Conservation (phyloP, 371 early-diverging fungal genomes). For the Saksenaea oblongispora region DNA sequence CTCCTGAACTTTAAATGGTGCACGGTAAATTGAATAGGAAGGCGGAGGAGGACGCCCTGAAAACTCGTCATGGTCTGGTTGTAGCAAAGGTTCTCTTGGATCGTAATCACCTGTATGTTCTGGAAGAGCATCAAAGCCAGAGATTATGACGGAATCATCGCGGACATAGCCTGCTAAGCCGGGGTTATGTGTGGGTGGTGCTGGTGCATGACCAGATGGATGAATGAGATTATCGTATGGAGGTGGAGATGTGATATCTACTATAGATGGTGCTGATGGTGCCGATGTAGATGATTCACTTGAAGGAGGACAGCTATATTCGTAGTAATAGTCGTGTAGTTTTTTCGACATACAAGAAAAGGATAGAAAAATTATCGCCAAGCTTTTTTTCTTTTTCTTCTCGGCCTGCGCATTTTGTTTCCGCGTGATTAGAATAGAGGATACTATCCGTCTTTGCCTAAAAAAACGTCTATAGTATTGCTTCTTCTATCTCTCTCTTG, state of each 20-base stretch:
- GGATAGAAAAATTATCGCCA: background rate
- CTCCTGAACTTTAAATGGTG: slow-evolving; percentile 17
- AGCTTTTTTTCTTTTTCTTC: background rate
- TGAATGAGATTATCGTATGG: slow-evolving; percentile 25
- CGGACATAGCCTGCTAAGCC: slow-evolving; percentile 16
- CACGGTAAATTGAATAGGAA: slow-evolving; percentile 36
- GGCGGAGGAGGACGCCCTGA: slow-evolving; percentile 45
- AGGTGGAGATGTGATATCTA: slow-evolving; percentile 20
- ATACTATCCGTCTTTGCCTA: too few species aligned
- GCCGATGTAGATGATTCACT: slow-evolving; percentile 11
- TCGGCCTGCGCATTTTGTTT: background rate
- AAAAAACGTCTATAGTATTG: too few species aligned
- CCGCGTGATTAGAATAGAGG: background rate
- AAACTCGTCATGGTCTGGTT: slow-evolving; percentile 19
- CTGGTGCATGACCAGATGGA: slow-evolving; percentile 10
- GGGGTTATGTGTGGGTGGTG: slow-evolving; percentile 12
- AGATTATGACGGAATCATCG: slow-evolving; percentile 11
- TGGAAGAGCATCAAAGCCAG: slow-evolving; percentile 6
- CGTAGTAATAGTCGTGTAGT: slow-evolving; percentile 30
- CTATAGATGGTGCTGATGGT: slow-evolving; percentile 14
- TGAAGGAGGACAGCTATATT: slow-evolving; percentile 28
- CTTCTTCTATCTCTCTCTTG: too few species aligned
- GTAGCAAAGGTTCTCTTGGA: background rate
- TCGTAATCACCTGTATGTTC: slow-evolving; percentile 12
- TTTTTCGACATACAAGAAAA: slow-evolving; percentile 26